Base-by-base conservation (phyloP, 306 rosid genomes). In the Parietaria judaica region DNA sequence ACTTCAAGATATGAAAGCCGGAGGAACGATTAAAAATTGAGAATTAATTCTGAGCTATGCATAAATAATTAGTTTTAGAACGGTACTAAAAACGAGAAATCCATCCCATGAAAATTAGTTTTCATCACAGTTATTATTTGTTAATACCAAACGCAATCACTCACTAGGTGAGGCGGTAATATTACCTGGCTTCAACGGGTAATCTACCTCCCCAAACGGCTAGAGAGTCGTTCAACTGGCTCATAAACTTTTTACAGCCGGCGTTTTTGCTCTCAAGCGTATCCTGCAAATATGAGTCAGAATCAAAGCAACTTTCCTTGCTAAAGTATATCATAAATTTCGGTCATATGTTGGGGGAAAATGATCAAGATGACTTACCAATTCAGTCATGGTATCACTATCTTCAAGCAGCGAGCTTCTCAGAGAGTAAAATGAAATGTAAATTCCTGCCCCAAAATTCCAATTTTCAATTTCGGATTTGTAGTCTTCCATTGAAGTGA, bases 381-480 rank as follows among this genome's bases (percentile, higher is more conserved):
- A 59, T 77, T 82, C 84, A 45, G 76, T 74, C 86, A 69, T 74
- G 51, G 80, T 57, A 71, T 81, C 69, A 60, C 71, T 39, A 65
- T 70, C 87, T 72, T 73, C 94, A 79, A 74, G 88, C 80, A 88
- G 83, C 48, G 90, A 79, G 74, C 80, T 84, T 79, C 78, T 88
- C 73, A 84, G 71, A 55, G 74, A 64, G 84, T 86, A 92, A 76
- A 81, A 92, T 62, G 94, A 80, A 79, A 92, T 78, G 69, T 88
- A 92, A 74, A 92, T 71, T 65, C 95, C 98, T 72, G 95, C 96
- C 66, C 98, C 98, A 66, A 84, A 80, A 61, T 92, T 95, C 98
- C 98, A 92, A 72, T 92, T 92, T 51, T 88, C 98, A 75, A 88
- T 92, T 82, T 92, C 98, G 66, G 94, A 84, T 79, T 92, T 92